These are phyloP conservation scores for Leishmania aethiopica DNA, from an alignment of 208 protist species.

Conservation along the genomic window DNA sequence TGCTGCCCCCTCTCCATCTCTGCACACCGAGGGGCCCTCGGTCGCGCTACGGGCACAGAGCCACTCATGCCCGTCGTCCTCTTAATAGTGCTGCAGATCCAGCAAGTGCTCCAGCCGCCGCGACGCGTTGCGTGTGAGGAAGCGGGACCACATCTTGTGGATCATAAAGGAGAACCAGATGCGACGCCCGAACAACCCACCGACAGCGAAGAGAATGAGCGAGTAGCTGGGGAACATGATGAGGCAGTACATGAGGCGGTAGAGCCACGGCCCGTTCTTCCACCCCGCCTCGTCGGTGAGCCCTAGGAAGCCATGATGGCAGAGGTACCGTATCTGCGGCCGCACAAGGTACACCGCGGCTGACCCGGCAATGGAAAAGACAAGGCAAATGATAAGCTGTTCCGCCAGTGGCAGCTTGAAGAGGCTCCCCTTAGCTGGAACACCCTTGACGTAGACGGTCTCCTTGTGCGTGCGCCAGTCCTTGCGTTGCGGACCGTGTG, in stretches of 20 bases:
- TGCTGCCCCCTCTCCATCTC: not conserved
- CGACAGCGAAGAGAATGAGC: slow-evolving; percentile 70
- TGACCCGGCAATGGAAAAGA: slow-evolving; percentile 80
- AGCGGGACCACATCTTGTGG: slow-evolving; percentile 90
- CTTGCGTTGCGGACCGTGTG: slow-evolving; percentile 55
- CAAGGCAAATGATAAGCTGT: slow-evolving; percentile 80
- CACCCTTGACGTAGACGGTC: slow-evolving; percentile 80
- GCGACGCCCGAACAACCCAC: slow-evolving; percentile 74
- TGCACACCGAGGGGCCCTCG: not conserved
- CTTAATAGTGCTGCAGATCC: slow-evolving; percentile 81
- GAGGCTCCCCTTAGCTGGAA: slow-evolving; percentile 74
- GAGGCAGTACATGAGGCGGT: slow-evolving; percentile 71
- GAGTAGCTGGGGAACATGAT: slow-evolving; percentile 90
- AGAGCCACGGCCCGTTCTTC: slow-evolving; percentile 84
- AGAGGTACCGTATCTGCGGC: slow-evolving; percentile 72
- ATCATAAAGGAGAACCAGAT: slow-evolving; percentile 93
- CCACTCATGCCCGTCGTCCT: not conserved
- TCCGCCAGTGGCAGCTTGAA: slow-evolving; percentile 79
- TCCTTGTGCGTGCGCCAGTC: slow-evolving; percentile 84
- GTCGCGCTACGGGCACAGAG: not conserved
- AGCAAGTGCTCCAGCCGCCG: slow-evolving; percentile 61
- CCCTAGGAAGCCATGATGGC: slow-evolving; percentile 77
- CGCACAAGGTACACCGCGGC: slow-evolving; percentile 72
- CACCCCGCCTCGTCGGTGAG: slow-evolving; percentile 74
- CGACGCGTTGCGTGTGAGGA: slow-evolving; percentile 59